phyloP scores from a whole-genome alignment of 1,139 yeast species.

The Saccharomycopsis hybrid region DNA sequence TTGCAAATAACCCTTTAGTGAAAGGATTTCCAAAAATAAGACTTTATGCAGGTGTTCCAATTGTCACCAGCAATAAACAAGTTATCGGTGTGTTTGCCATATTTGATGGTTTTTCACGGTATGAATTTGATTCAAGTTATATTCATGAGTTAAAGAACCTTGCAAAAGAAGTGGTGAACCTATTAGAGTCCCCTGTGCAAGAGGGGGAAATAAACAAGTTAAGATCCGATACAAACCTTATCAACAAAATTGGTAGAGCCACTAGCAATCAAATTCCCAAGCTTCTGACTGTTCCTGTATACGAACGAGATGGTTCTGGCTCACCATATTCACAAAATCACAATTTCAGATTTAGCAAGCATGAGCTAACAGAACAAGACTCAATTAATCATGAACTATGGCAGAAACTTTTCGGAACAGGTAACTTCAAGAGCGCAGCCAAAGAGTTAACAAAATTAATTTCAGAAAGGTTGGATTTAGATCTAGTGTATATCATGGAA shows the following conservation, averaged over 20 bases:
- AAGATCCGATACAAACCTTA: slow-evolving; percentile 18
- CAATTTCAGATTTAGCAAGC: slow-evolving; percentile 37
- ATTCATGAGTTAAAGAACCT: slow-evolving; percentile 33
- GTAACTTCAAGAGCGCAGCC: slow-evolving; percentile 41
- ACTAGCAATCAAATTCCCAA: slow-evolving; percentile 33
- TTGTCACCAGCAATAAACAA: slow-evolving; percentile 35
- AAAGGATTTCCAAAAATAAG: slow-evolving; percentile 51
- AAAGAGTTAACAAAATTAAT: slow-evolving; percentile 37
- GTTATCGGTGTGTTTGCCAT: slow-evolving; percentile 56
- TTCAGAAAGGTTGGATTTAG: slow-evolving; percentile 35
- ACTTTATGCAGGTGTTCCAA: slow-evolving; percentile 61
- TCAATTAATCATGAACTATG: slow-evolving; percentile 31
- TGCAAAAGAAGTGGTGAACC: slow-evolving; percentile 39
- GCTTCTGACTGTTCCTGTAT: slow-evolving; percentile 35
- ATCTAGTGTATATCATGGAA: slow-evolving; percentile 52
- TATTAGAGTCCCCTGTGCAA: slow-evolving; percentile 33
- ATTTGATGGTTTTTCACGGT: slow-evolving; percentile 45
- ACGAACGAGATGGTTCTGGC: slow-evolving; percentile 59
- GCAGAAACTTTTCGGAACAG: slow-evolving; percentile 37
- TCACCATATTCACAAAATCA: slow-evolving; percentile 46
- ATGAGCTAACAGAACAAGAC: slow-evolving; percentile 26
- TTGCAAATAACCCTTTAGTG: slow-evolving; percentile 52
- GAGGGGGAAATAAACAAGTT: not conserved
- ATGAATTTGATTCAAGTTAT: slow-evolving; percentile 33
- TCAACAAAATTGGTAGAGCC: slow-evolving; percentile 45